These are phyloP conservation scores for Pyrus hybrid DNA, from an alignment of 331 rosid genomes.

Conservation along the genomic window DNA sequence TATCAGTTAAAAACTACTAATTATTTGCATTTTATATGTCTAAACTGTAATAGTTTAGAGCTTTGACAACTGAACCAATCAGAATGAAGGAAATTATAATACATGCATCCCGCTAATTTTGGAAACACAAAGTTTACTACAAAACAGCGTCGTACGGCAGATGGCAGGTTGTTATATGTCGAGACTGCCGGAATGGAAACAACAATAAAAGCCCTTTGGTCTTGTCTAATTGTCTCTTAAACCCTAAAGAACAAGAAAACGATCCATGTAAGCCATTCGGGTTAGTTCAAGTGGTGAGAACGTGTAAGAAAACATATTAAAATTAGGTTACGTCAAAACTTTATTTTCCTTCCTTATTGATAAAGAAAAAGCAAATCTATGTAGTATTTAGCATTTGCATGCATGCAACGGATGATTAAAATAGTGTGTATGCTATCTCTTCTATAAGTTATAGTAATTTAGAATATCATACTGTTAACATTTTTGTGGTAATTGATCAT, in stretches of 20 bases:
- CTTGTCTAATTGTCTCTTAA: background rate
- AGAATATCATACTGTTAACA: no score
- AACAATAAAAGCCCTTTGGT: background rate
- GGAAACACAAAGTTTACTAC: background rate
- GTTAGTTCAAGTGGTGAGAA: no score
- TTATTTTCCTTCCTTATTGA: no score
- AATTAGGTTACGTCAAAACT: no score
- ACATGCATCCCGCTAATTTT: background rate
- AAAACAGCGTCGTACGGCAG: background rate
- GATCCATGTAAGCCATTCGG: no score
- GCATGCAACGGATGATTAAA: no score
- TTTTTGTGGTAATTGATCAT: no score
- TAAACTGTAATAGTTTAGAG: background rate
- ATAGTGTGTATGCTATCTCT: no score
- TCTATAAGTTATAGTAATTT: no score
- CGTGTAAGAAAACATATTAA: no score
- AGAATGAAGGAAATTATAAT: background rate
- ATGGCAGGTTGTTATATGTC: background rate
- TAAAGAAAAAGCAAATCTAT: no score
- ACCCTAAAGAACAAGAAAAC: background rate
- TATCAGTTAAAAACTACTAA: background rate
- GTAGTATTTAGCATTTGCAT: no score
- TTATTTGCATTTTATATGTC: background rate
- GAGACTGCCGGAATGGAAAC: background rate
- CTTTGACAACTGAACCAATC: conserved; percentile 1